These are phyloP conservation scores for Candida nanaspora DNA, from an alignment of 805 yeast genomes.

Conservation along the genomic window DNA sequence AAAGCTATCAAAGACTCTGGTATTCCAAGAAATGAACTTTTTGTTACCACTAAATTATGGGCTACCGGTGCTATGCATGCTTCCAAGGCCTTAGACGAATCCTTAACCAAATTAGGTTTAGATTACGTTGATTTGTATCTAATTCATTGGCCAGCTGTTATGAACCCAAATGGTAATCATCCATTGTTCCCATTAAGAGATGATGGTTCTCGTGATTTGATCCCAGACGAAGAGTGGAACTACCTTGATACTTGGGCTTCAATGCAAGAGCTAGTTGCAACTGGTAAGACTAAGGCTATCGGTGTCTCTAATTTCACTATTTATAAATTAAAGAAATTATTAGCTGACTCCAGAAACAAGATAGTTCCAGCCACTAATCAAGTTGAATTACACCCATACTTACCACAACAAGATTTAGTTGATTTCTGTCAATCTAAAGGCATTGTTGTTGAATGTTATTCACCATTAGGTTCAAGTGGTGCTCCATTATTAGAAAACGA, in stretches of 20 bases:
- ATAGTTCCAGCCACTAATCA: slow-evolving; percentile 67
- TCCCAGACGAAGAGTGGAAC: slow-evolving; percentile 22
- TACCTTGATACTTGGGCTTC: slow-evolving; percentile 58
- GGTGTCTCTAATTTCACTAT: slow-evolving; percentile 76
- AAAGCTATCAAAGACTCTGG: slow-evolving; percentile 43
- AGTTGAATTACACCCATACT: slow-evolving; percentile 68
- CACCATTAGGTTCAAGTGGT: slow-evolving; percentile 63
- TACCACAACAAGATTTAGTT: slow-evolving; percentile 58
- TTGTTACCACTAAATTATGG: slow-evolving; percentile 62
- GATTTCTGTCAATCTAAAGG: slow-evolving; percentile 45
- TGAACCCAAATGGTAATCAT: slow-evolving; percentile 30
- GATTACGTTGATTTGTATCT: slow-evolving; percentile 62
- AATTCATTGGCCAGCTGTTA: slow-evolving; percentile 59
- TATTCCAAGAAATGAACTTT: slow-evolving; percentile 41
- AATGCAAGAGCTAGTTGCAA: slow-evolving; percentile 50
- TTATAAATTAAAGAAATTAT: slow-evolving; percentile 43
- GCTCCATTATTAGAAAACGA: slow-evolving; percentile 45
- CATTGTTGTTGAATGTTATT: slow-evolving; percentile 65
- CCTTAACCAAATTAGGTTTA: slow-evolving; percentile 43
- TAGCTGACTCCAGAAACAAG: slow-evolving; percentile 39
- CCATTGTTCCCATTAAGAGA: slow-evolving; percentile 25
- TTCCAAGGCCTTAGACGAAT: slow-evolving; percentile 39
- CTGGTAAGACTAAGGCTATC: slow-evolving; percentile 54
- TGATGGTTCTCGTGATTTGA: slow-evolving; percentile 29
- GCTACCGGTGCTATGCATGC: slow-evolving; percentile 31